Evolutionary conservation across 345 rosid species (phyloP).

Genomic region (Pelargonium nanum): DNA sequence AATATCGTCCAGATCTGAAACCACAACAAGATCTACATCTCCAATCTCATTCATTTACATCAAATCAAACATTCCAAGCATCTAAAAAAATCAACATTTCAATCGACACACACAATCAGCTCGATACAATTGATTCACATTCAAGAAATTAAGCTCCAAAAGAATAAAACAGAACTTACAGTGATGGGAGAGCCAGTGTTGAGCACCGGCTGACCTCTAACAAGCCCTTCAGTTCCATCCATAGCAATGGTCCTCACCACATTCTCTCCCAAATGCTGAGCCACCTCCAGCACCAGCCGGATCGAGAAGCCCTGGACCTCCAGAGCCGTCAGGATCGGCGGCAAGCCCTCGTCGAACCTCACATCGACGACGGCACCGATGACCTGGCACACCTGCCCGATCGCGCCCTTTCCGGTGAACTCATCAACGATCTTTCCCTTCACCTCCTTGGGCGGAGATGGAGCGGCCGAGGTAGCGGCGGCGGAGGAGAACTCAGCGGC

Average conservation of each 20-base stretch:
- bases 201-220: constrained; percentile 71
- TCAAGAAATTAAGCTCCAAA: background rate
- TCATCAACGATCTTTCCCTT: constrained; percentile 69
- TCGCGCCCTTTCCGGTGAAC: constrained; percentile 75
- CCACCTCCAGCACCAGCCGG: constrained; percentile 87
- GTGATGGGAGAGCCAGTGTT: constrained; percentile 94
- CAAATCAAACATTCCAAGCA: background rate
- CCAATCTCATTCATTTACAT: background rate
- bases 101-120: too few relatives aligned
- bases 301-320: constrained; percentile 66
- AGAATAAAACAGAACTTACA: constrained; percentile 22
- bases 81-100: background rate
- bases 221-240: constrained; percentile 88
- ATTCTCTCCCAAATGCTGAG: constrained; percentile 89
- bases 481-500: constrained; percentile 53
- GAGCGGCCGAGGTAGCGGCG: constrained; percentile 26
- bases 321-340: constrained; percentile 91
- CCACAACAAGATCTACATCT: background rate
- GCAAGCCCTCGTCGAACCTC: constrained; percentile 75
- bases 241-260: constrained; percentile 86
- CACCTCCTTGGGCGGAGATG: constrained; percentile 17
- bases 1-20: background rate
- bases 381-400: constrained; percentile 89
- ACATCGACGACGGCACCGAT: constrained; percentile 97
- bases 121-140: background rate